Conservation (phyloP, 75 land plant species). For the Azolla pinnata region DNA sequence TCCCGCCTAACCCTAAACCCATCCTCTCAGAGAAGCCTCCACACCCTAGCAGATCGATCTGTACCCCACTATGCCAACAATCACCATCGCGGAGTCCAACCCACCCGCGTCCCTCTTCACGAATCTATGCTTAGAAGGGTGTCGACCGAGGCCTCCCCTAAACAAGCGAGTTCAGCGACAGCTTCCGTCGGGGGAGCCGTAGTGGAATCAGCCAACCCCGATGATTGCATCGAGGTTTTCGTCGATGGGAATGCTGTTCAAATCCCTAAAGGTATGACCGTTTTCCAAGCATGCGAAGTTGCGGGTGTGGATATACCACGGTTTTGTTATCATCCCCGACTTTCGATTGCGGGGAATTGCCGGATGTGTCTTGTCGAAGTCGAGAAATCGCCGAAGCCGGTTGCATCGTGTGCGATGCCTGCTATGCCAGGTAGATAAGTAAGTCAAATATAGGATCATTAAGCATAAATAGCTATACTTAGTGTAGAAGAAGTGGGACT, state of each 20-base stretch:
- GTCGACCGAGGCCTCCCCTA: slow-evolving; percentile 36
- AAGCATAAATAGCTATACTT: too few relatives aligned
- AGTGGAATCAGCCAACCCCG: slow-evolving; percentile 56
- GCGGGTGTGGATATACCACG: slow-evolving; percentile 92
- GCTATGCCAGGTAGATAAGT: slow-evolving; percentile 96
- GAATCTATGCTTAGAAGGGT: slow-evolving; percentile 18
- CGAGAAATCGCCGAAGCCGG: slow-evolving; percentile 97
- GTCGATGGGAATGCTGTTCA: slow-evolving; percentile 85
- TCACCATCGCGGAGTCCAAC: not conserved
- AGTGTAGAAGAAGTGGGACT: too few relatives aligned
- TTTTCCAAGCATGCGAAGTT: slow-evolving; percentile 89
- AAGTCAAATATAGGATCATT: too few relatives aligned
- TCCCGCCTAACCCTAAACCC: not conserved
- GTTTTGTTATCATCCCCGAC: slow-evolving; percentile 82
- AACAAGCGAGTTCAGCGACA: slow-evolving; percentile 34
- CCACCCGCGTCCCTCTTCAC: not conserved
- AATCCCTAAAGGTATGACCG: slow-evolving; percentile 87
- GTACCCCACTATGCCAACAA: not conserved
- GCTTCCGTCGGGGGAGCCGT: slow-evolving; percentile 54
- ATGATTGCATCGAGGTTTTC: slow-evolving; percentile 82
- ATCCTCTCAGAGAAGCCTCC: not conserved
- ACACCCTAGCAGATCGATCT: not conserved
- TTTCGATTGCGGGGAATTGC: slow-evolving; percentile 98
- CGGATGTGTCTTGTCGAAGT: slow-evolving; percentile 98
- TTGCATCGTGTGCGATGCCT: slow-evolving; percentile 99